Evolutionary conservation across 192 early-diverging fungal genomes (phyloP).

Genomic region (Phlyctochytrium arcticum): DNA sequence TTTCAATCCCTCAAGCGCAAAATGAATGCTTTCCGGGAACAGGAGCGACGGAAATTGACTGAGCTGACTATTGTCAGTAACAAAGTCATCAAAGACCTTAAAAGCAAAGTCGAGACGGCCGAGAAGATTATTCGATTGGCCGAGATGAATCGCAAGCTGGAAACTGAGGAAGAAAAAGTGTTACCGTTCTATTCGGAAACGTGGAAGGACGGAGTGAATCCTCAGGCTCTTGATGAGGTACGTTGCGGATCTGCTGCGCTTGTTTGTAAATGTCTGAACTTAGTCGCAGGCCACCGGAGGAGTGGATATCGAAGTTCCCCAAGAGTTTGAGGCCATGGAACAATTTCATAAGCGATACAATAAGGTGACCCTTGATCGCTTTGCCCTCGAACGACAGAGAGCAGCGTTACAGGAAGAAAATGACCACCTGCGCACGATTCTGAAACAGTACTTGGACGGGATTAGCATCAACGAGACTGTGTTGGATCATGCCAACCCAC

Average conservation of each 20-base stretch:
- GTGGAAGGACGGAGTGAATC: constrained; percentile 6
- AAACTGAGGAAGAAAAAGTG: constrained; percentile 58
- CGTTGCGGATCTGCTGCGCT: background rate
- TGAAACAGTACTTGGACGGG: constrained; percentile 61
- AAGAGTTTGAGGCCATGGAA: constrained; percentile 49
- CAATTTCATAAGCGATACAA: constrained; percentile 62
- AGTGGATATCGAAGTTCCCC: constrained; percentile 26
- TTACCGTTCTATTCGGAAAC: constrained; percentile 42
- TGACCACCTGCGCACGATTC: constrained; percentile 39
- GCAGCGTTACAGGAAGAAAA: constrained; percentile 49
- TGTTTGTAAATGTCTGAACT: background rate
- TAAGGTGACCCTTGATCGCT: constrained; percentile 48
- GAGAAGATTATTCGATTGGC: constrained; percentile 59
- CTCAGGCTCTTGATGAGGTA: background rate
- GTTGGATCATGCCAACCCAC: constrained; percentile 46
- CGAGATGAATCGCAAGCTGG: constrained; percentile 62
- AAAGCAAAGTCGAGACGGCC: constrained; percentile 49
- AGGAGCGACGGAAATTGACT: constrained; percentile 45
- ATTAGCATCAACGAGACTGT: constrained; percentile 52
- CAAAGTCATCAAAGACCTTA: constrained; percentile 41
- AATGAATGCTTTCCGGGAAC: constrained; percentile 53
- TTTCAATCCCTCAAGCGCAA: constrained; percentile 53
- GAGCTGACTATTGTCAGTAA: constrained; percentile 46
- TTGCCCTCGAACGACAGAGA: constrained; percentile 44
- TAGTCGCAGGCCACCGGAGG: background rate